Evolutionary conservation across 495 filamentous ascomycete species (phyloP), one percentile per base, ranked within the genome.

Genomic region (Lentithecium fluviatile): DNA sequence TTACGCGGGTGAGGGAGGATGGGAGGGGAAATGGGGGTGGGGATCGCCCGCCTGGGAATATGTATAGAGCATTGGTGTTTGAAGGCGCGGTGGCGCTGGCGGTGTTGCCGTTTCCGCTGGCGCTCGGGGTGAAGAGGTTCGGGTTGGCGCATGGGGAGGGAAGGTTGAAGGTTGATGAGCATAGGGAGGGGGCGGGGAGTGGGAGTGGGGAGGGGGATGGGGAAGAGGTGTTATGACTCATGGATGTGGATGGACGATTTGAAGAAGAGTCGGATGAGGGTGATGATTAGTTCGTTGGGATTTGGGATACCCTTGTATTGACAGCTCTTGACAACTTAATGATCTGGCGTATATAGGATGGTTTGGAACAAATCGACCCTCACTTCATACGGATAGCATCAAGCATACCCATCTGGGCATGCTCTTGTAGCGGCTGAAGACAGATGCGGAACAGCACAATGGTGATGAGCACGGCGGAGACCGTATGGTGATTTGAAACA

Each of bases 21-120:
- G 53, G 53, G 40, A 24, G 56, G 56, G 56, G 20, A 1, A 17
- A 50, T 8, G 70, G 65, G 21, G 53, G 61, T 10, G 71, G 66
- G 10, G 85, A 77, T 4, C 64, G 72, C 24, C 89, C 89, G n/a
- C 78, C 82, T 20, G 70, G 66, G 11, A 86, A 88, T 71, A 93
- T 96, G 88, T 74, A 76, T 58, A 78, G 79, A 46, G 85, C 89
- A 20, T 74, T 96, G 65, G 79, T 95, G 29, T 95, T 96, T 66
- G 79, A 86, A 26, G 89, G 88, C 2, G 87, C 91, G 0, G 37
- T 95, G 6, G 80, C 83, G 0, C 73, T 81, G 45, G 83, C 79
- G 6, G 84, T 80, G 26, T 82, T 87, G 43, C 87, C 89, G 23
- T 76, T 87, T 62, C 84, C 88, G 3, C 59, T 95, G 47, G 74